Percentiles rank a stretch among this genome's conserved stretches.
phyloP scores from a whole-genome alignment of 441 rosid genomes.

The Corymbia calophylla region DNA sequence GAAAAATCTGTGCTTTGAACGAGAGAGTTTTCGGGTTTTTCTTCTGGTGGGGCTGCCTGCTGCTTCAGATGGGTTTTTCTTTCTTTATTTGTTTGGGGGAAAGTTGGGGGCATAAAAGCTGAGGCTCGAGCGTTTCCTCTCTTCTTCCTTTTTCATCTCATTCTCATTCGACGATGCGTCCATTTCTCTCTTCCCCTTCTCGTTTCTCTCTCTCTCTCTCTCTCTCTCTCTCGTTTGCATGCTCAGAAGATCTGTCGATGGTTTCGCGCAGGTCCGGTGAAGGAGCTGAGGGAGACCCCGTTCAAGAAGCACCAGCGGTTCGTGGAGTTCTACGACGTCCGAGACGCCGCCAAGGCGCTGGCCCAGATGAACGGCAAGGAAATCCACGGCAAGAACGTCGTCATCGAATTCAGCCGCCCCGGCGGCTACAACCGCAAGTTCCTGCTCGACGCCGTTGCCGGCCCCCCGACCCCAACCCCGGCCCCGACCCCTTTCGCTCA shows the following conservation, averaged over 20 bases:
- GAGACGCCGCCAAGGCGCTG: constrained; percentile 7
- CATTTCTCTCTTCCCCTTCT: background rate
- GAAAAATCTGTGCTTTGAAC: background rate
- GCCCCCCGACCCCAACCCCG: background rate
- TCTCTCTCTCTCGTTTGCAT: background rate
- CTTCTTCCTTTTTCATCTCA: background rate
- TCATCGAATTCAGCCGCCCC: constrained; percentile 83
- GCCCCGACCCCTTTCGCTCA: background rate
- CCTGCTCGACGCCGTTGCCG: constrained; percentile 4
- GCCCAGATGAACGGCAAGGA: constrained; percentile 8
- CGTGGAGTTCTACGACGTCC: constrained; percentile 30
- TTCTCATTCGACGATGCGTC: background rate
- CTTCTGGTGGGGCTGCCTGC: background rate
- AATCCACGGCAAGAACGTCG: constrained; percentile 38
- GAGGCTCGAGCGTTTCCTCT: background rate
- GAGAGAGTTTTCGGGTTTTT: background rate
- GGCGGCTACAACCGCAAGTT: constrained; percentile 65
- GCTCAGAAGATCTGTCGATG: background rate
- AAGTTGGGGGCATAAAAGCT: background rate
- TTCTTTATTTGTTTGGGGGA: background rate
- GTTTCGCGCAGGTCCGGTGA: constrained; percentile 45
- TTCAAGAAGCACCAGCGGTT: constrained; percentile 79
- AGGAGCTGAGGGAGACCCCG: constrained; percentile 88
- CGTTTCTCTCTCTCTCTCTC: too few species aligned
- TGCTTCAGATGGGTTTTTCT: background rate